Percentiles rank a stretch among this genome's conserved stretches.
These are phyloP conservation scores for Elongisporangium senticosum DNA, from an alignment of 352 stramenopile genomes.

Conservation along the genomic window DNA sequence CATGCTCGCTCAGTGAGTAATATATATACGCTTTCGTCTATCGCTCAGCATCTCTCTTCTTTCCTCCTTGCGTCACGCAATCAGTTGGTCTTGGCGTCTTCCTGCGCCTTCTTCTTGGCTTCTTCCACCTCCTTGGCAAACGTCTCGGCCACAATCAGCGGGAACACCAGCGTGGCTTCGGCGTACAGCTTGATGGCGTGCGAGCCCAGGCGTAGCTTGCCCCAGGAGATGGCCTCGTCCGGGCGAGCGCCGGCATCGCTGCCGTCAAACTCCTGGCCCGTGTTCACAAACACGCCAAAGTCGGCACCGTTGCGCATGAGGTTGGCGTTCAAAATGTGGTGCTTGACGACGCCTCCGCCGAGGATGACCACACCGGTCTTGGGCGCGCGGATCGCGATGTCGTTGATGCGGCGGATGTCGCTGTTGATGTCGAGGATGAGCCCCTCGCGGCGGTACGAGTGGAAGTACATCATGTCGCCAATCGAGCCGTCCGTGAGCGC, in stretches of 20 bases:
- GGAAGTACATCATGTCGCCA: slow-evolving; percentile 99
- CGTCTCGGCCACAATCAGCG: slow-evolving; percentile 98
- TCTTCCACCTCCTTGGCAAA: slow-evolving; percentile 95
- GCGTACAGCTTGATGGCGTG: slow-evolving; percentile 96
- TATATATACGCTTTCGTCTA: not conserved
- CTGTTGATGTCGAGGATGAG: slow-evolving; percentile 97
- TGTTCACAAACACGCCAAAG: slow-evolving; percentile 99
- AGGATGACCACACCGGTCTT: slow-evolving; percentile 98
- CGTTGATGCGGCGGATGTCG: slow-evolving; percentile 98
- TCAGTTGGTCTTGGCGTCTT: slow-evolving; percentile 11
- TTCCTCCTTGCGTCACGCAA: not conserved
- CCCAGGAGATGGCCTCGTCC: slow-evolving; percentile 99
- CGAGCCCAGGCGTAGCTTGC: slow-evolving; percentile 94
- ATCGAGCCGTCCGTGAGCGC: slow-evolving; percentile 99
- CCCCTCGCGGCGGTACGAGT: slow-evolving; percentile 97
- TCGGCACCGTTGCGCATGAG: slow-evolving; percentile 99
- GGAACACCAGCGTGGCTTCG: slow-evolving; percentile 98
- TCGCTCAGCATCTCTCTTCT: not conserved
- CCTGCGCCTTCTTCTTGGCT: slow-evolving; percentile 30
- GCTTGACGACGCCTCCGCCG: slow-evolving; percentile 97
- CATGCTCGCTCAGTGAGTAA: not conserved
- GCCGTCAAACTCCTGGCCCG: slow-evolving; percentile 97
- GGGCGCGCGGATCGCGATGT: slow-evolving; percentile 93
- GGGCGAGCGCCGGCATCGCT: slow-evolving; percentile 96
- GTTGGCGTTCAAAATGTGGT: slow-evolving; percentile 99